Percentiles rank a stretch among this genome's conserved stretches.
Conservation (phyloP, 1,139 yeast genomes). For the Saccharomycopsis crataegensis region DNA sequence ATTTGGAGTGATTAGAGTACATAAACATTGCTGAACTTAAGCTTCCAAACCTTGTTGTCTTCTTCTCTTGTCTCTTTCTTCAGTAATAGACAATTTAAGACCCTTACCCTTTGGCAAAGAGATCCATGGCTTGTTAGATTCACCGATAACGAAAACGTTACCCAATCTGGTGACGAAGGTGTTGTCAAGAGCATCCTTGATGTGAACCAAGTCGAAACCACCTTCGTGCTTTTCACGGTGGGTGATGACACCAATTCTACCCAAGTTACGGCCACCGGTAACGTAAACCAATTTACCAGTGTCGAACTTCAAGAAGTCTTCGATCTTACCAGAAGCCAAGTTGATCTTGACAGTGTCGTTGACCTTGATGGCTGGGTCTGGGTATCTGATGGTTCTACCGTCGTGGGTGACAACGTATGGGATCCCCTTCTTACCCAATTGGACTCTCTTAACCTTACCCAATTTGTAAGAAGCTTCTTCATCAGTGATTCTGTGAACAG, state of each 20-base stretch:
- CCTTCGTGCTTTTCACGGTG: slow-evolving; percentile 99
- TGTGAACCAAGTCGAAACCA: slow-evolving; percentile 98
- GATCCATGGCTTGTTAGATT: slow-evolving; percentile 94
- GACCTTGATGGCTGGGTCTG: slow-evolving; percentile 93
- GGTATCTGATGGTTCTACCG: slow-evolving; percentile 99
- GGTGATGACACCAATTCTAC: slow-evolving; percentile 96
- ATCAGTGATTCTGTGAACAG: slow-evolving; percentile 98
- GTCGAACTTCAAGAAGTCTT: slow-evolving; percentile 89
- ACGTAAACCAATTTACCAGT: slow-evolving; percentile 95
- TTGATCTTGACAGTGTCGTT: slow-evolving; percentile 97
- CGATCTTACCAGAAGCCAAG: slow-evolving; percentile 90
- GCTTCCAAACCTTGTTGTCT: slow-evolving; percentile 45
- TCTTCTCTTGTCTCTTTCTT: slow-evolving; percentile 99
- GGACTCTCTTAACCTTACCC: slow-evolving; percentile 96
- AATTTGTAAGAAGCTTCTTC: slow-evolving; percentile 98
- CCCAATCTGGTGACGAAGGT: slow-evolving; percentile 95
- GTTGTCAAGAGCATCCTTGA: slow-evolving; percentile 96
- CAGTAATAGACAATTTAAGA: slow-evolving; percentile 94
- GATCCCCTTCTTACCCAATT: slow-evolving; percentile 95
- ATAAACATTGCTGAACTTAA: slow-evolving; percentile 5
- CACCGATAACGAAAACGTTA: slow-evolving; percentile 97
- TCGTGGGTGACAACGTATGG: slow-evolving; percentile 99
- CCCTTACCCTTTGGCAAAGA: slow-evolving; percentile 99
- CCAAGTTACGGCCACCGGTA: slow-evolving; percentile 99
- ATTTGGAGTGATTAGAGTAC: neutral